phyloP scores from a whole-genome alignment of 306 rosid species.

The Cicer bijugum region DNA sequence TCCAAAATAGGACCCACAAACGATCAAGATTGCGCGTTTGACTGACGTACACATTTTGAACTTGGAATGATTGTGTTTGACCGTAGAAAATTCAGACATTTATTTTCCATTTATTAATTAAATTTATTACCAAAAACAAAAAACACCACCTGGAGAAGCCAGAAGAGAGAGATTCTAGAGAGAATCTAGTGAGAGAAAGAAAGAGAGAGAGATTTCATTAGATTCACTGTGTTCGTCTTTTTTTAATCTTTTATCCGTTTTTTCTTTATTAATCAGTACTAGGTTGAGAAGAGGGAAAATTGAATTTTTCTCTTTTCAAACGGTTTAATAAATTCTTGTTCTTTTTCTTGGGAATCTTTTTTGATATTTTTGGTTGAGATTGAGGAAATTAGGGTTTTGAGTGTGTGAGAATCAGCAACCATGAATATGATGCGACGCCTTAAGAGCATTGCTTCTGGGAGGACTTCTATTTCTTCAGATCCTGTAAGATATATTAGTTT shows the following conservation, averaged over 20 bases:
- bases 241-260: constrained; percentile 1
- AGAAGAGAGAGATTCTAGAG: constrained; percentile 5
- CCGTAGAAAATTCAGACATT: constrained; percentile 39
- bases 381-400: constrained; percentile 49
- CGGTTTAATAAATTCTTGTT: neutral
- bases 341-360: neutral
- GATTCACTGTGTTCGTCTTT: constrained; percentile 19
- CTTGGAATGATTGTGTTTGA: constrained; percentile 54
- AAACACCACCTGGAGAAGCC: constrained; percentile 50
- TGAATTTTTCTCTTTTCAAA: constrained; percentile 61
- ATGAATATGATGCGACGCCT: constrained; percentile 96
- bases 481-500: constrained; percentile 62
- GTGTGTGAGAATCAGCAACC: constrained; percentile 39
- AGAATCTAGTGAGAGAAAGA: constrained; percentile 34
- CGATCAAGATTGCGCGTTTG: constrained; percentile 34
- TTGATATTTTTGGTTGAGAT: constrained; percentile 18
- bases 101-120: neutral
- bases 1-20: constrained; percentile 2
- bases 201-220: neutral
- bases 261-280: constrained; percentile 10
- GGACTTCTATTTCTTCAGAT: constrained; percentile 87
- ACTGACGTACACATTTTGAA: constrained; percentile 45
- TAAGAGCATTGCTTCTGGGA: constrained; percentile 95
- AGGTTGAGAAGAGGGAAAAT: constrained; percentile 50
- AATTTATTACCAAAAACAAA: neutral